Conservation (phyloP, 768 basidiomycete genomes). For the Pilatotrama ljubarskyi region DNA sequence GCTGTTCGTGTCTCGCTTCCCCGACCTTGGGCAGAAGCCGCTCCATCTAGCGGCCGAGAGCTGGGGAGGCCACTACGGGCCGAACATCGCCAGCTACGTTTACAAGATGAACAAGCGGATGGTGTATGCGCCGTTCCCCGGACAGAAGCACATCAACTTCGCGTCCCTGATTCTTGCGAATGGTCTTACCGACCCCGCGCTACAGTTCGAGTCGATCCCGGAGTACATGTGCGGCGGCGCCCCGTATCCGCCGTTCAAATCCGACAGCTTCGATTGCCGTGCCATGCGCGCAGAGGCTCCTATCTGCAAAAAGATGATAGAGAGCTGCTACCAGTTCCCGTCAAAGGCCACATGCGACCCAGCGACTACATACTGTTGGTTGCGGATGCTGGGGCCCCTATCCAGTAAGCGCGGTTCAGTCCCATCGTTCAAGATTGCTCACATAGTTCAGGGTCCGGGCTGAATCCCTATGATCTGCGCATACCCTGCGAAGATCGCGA, state of each 20-base stretch:
- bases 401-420: slow-evolving; percentile 50
- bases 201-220: slow-evolving; percentile 32
- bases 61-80: slow-evolving; percentile 29
- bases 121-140: slow-evolving; percentile 15
- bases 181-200: slow-evolving; percentile 41
- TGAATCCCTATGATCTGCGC: slow-evolving; percentile 57
- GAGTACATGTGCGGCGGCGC: slow-evolving; percentile 28
- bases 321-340: slow-evolving; percentile 65
- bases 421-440: slow-evolving; percentile 1
- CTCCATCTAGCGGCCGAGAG: slow-evolving; percentile 38
- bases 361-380: slow-evolving; percentile 73
- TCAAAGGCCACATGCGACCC: slow-evolving; percentile 69
- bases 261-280: slow-evolving; percentile 64
- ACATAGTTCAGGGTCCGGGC: slow-evolving; percentile 44
- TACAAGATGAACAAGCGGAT: slow-evolving; percentile 23
- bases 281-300: slow-evolving; percentile 64
- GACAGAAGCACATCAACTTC: slow-evolving; percentile 39
- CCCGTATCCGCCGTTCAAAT: slow-evolving; percentile 29
- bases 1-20: slow-evolving; percentile 36
- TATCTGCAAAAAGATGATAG: slow-evolving; percentile 71
- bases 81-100: slow-evolving; percentile 20
- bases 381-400: slow-evolving; percentile 56
- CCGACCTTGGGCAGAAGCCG: slow-evolving; percentile 28
- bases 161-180: slow-evolving; percentile 50
- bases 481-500: slow-evolving; percentile 45